A percentile compares a stretch with the other conserved stretches of the same genome.
Evolutionary conservation across 305 asterid species (phyloP).

Genomic region (Ilex paraguariensis): DNA sequence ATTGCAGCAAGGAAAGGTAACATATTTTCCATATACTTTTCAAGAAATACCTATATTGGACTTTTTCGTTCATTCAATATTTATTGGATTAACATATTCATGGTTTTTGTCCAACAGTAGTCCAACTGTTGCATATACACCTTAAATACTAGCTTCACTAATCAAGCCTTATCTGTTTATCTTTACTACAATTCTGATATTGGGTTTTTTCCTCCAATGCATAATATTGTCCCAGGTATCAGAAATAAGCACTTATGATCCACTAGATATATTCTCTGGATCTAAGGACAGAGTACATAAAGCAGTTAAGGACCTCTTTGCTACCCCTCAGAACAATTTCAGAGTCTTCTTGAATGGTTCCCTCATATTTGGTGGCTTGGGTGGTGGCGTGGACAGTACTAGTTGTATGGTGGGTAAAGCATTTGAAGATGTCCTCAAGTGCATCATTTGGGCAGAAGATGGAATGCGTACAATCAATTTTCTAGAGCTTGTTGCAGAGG

Average conservation of each 20-base stretch:
- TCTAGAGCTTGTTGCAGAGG: slow-evolving; percentile 62
- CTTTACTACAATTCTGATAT: background rate
- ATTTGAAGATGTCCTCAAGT: slow-evolving; percentile 60
- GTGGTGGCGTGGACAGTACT: slow-evolving; percentile 44
- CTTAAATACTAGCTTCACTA: too few species aligned
- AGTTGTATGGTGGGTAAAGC: slow-evolving; percentile 35
- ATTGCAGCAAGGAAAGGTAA: slow-evolving; percentile 65
- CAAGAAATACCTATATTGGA: slow-evolving; percentile 6
- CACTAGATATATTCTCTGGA: slow-evolving; percentile 79
- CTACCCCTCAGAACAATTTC: slow-evolving; percentile 87
- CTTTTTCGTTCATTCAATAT: slow-evolving; percentile 8
- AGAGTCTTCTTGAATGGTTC: slow-evolving; percentile 85
- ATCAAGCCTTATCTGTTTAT: background rate
- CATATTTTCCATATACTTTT: slow-evolving; percentile 6
- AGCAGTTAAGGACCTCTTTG: slow-evolving; percentile 60
- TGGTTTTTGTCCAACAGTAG: background rate
- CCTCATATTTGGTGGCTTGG: slow-evolving; percentile 74
- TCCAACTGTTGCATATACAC: background rate
- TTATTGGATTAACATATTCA: background rate
- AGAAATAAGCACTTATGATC: slow-evolving; percentile 75
- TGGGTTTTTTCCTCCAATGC: slow-evolving; percentile 12
- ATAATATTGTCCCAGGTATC: slow-evolving; percentile 46
- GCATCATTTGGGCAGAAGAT: slow-evolving; percentile 49
- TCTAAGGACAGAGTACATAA: slow-evolving; percentile 62
- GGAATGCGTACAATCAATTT: slow-evolving; percentile 57